Evolutionary conservation across 768 basidiomycete genomes (phyloP).

Genomic region (Russula vinacea): DNA sequence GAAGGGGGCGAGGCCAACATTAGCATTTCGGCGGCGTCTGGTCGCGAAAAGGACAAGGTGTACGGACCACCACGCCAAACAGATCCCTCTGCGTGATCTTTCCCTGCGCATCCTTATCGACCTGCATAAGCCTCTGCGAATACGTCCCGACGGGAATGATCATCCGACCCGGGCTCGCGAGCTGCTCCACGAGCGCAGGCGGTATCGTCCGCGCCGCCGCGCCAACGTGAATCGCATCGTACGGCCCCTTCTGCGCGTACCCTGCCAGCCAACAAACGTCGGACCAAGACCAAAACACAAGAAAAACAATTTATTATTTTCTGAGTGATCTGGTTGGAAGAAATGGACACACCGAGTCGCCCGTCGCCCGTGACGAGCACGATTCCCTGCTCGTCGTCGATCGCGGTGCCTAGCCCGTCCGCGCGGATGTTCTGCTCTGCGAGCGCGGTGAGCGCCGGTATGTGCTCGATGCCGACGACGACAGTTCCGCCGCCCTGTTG

Average conservation of each 20-base stretch:
- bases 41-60: background rate
- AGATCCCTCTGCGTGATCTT: constrained; percentile 58
- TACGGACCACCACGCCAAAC: constrained; percentile 78
- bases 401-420: constrained; percentile 57
- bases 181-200: constrained; percentile 67
- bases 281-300: no score
- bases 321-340: no score
- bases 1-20: background rate
- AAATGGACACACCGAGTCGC: constrained; percentile 53
- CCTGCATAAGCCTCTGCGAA: constrained; percentile 60
- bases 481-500: constrained; percentile 38
- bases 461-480: constrained; percentile 90
- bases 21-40: background rate
- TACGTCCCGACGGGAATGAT: constrained; percentile 82
- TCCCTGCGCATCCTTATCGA: constrained; percentile 77
- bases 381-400: constrained; percentile 54
- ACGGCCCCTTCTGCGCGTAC: constrained; percentile 31
- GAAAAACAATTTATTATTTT: no score
- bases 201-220: constrained; percentile 83
- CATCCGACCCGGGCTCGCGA: constrained; percentile 74
- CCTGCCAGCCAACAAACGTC: no score
- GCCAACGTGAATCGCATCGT: constrained; percentile 85
- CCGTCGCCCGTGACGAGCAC: constrained; percentile 76
- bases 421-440: constrained; percentile 61
- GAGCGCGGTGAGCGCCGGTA: constrained; percentile 71